Evolutionary conservation across 495 filamentous ascomycete genomes (phyloP).

Genomic region (Parathielavia hyrcaniae): DNA sequence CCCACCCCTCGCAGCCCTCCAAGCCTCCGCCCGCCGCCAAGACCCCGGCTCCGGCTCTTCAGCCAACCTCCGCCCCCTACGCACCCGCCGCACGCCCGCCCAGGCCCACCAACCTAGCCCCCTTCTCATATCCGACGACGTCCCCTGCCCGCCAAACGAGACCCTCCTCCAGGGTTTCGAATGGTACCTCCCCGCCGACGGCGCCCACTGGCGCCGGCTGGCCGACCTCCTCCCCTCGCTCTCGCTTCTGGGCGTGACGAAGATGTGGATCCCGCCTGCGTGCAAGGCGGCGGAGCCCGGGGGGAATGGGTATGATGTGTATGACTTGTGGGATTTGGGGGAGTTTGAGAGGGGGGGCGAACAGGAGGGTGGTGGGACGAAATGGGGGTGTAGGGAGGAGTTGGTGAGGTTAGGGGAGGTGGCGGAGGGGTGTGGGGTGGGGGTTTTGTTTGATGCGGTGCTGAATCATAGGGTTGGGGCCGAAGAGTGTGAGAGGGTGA

Average conservation of each 20-base stretch:
- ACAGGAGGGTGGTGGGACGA: conserved; percentile 57
- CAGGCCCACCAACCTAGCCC: conserved; percentile 18
- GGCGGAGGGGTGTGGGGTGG: conserved; percentile 48
- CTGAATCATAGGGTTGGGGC: conserved; percentile 71
- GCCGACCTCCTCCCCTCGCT: conserved; percentile 47
- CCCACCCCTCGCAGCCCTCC: conserved; percentile 10
- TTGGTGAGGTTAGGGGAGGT: conserved; percentile 45
- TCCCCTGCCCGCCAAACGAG: conserved; percentile 39
- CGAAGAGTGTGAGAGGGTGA: conserved; percentile 54
- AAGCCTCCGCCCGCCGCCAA: conserved; percentile 10
- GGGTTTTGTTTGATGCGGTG: conserved; percentile 67
- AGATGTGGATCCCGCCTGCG: conserved; percentile 67
- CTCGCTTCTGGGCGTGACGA: conserved; percentile 55
- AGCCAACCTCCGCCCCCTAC: conserved; percentile 21
- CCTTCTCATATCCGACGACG: conserved; percentile 3
- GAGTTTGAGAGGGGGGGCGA: conserved; percentile 76
- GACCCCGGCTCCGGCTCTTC: conserved; percentile 16
- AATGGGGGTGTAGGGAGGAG: conserved; percentile 64
- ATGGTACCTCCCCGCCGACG: conserved; percentile 64
- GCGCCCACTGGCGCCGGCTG: conserved; percentile 59
- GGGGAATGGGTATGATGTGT: conserved; percentile 71
- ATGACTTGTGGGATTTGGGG: conserved; percentile 75
- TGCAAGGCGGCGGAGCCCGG: conserved; percentile 58
- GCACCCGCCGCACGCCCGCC: conserved; percentile 14
- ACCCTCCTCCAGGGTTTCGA: conserved; percentile 70